Conservation (phyloP, 2,329 filamentous ascomycete genomes). For the Chaetothyriales sp. region DNA sequence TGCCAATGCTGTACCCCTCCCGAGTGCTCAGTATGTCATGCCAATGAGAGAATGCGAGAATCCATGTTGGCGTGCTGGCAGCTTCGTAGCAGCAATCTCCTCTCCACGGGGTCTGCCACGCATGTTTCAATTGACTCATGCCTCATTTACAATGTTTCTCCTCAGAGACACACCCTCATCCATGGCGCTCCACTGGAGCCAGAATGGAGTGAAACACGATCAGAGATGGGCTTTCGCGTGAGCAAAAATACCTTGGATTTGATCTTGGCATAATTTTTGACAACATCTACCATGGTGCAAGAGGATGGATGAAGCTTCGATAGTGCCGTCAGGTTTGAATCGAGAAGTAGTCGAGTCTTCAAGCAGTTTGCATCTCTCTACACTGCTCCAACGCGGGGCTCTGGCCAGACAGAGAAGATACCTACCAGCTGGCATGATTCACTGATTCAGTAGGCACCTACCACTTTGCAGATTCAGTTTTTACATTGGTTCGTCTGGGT, state of each 20-base stretch:
- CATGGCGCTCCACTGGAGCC: conserved; percentile 1
- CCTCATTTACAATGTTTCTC: conserved; percentile 7
- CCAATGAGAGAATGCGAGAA: too few species aligned
- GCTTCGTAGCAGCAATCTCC: too few species aligned
- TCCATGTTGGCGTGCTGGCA: too few species aligned
- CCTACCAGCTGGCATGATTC: background rate
- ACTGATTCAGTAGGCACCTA: too few species aligned
- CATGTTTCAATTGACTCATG: too few species aligned
- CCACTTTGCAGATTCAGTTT: background rate
- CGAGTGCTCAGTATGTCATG: too few species aligned
- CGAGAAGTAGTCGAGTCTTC: background rate
- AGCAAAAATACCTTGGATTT: conserved; percentile 40
- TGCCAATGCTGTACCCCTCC: too few species aligned
- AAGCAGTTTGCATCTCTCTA: background rate
- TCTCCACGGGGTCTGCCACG: too few species aligned
- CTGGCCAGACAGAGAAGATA: background rate
- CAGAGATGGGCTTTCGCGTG: conserved; percentile 46
- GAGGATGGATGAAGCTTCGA: conserved; percentile 18
- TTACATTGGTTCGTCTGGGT: background rate
- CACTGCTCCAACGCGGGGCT: too few species aligned
- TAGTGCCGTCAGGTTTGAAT: conserved; percentile 7
- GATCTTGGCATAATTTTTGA: conserved; percentile 35
- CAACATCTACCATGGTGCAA: conserved; percentile 14
- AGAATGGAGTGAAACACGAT: conserved; percentile 8
- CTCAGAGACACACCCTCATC: conserved; percentile 9